Conservation (phyloP, 1,284 basidiomycete species). For the Rhodotorula glutinis region DNA sequence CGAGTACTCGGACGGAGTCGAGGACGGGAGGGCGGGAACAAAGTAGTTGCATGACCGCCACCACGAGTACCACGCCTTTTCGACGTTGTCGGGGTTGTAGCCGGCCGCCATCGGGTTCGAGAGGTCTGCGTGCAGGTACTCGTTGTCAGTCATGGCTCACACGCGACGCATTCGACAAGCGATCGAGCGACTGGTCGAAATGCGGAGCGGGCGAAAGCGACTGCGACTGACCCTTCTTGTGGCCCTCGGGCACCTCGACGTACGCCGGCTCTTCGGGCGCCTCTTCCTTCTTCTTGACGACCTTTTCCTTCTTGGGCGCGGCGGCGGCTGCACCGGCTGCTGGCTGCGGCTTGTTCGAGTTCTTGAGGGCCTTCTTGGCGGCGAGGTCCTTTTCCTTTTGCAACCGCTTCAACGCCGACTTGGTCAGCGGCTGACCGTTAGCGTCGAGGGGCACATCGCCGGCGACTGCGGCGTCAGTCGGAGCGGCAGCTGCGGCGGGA, state of each 20-base stretch:
- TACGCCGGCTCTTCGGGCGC: slow-evolving; percentile 30
- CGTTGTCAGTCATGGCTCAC: too few relatives aligned
- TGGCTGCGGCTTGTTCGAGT: slow-evolving; percentile 5
- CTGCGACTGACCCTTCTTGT: slow-evolving; percentile 33
- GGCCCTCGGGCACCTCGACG: slow-evolving; percentile 32
- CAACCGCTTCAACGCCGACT: slow-evolving; percentile 37
- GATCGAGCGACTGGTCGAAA: not conserved
- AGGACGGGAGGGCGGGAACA: slow-evolving; percentile 61
- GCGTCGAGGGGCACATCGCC: slow-evolving; percentile 14
- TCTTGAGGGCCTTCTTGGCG: slow-evolving; percentile 40
- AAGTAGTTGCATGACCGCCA: slow-evolving; percentile 91
- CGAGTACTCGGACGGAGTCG: slow-evolving; percentile 40
- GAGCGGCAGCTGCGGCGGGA: not conserved
- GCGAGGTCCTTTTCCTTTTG: slow-evolving; percentile 40
- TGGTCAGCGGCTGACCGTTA: slow-evolving; percentile 28
- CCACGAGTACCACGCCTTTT: slow-evolving; percentile 98
- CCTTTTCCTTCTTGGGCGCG: slow-evolving; percentile 34
- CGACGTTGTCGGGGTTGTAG: slow-evolving; percentile 93
- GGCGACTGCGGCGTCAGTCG: slow-evolving; percentile 3
- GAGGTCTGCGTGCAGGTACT: slow-evolving; percentile 60
- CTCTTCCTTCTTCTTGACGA: slow-evolving; percentile 25
- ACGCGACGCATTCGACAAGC: too few relatives aligned
- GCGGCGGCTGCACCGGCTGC: not conserved
- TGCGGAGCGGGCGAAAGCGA: not conserved
- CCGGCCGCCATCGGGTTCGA: slow-evolving; percentile 80